A percentile compares a stretch with the other conserved stretches of the same genome.
These are phyloP conservation scores for Pleurozium schreberi DNA, from an alignment of 225 moss, liverwort and hornwort genomes.

Conservation along the genomic window DNA sequence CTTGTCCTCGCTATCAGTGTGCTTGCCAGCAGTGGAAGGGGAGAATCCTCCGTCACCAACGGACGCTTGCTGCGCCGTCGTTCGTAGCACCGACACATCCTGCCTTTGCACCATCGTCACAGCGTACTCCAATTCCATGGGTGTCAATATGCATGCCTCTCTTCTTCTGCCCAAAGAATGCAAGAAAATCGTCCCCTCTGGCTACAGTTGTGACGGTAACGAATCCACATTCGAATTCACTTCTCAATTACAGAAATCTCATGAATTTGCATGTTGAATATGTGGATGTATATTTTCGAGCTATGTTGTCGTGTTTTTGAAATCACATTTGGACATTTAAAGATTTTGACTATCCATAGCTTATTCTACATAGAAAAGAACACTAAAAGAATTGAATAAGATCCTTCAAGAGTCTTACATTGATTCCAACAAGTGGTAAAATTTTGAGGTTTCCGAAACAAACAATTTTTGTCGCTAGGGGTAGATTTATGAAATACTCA, in stretches of 20 bases:
- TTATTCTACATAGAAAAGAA: neutral
- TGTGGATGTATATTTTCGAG: neutral
- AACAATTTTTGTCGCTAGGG: neutral
- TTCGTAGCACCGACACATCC: slow-evolving; percentile 6
- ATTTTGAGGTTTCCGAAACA: neutral
- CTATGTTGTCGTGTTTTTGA: neutral
- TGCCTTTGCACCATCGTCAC: slow-evolving; percentile 24
- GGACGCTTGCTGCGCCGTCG: slow-evolving; percentile 17
- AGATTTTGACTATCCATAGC: neutral
- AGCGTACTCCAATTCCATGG: slow-evolving; percentile 30
- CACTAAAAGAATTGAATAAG: neutral
- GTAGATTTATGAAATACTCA: neutral
- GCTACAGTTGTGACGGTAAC: slow-evolving; percentile 17
- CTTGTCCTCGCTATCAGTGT: slow-evolving; percentile 5
- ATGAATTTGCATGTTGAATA: neutral
- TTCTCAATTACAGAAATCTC: neutral
- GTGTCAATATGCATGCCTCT: slow-evolving; percentile 20
- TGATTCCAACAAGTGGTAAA: no score
- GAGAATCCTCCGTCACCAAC: slow-evolving; percentile 17
- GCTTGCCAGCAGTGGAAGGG: slow-evolving; percentile 25
- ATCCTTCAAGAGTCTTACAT: no score
- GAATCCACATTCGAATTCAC: neutral
- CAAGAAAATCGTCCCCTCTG: slow-evolving; percentile 8
- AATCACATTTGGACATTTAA: neutral
- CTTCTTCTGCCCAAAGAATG: slow-evolving; percentile 30